Conservation (phyloP, 495 filamentous ascomycete species). For the Neurospora sp. region DNA sequence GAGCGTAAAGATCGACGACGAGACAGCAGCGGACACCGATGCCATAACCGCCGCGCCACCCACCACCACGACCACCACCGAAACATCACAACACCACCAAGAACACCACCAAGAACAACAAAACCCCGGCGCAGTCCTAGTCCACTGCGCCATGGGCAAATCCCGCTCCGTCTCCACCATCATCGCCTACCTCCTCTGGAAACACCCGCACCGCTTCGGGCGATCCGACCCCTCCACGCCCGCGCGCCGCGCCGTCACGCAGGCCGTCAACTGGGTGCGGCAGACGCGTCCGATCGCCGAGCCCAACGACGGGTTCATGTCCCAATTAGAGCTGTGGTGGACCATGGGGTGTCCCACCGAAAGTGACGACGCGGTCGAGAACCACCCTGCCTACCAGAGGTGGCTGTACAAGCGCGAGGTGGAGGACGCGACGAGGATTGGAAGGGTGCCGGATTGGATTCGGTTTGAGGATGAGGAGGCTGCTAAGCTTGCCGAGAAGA, state of each 20-base stretch:
- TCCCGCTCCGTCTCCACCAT: constrained; percentile 80
- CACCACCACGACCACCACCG: background rate
- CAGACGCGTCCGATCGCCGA: constrained; percentile 61
- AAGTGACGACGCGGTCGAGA: constrained; percentile 37
- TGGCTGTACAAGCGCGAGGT: constrained; percentile 81
- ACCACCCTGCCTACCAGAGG: constrained; percentile 66
- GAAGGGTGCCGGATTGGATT: constrained; percentile 54
- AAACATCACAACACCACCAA: background rate
- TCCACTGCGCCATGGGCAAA: constrained; percentile 85
- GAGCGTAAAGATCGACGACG: background rate
- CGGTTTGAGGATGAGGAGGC: constrained; percentile 71
- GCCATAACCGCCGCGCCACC: background rate
- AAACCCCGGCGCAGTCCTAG: constrained; percentile 28
- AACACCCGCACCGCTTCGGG: constrained; percentile 35
- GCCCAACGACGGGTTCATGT: constrained; percentile 83
- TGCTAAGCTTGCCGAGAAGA: background rate
- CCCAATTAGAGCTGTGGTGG: constrained; percentile 78
- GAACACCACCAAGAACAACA: background rate
- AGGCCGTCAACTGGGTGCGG: constrained; percentile 44
- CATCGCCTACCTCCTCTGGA: constrained; percentile 76
- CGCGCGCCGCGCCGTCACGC: constrained; percentile 18
- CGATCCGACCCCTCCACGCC: constrained; percentile 17
- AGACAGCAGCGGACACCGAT: background rate
- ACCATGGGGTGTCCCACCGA: constrained; percentile 55
- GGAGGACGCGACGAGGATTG: constrained; percentile 57